Conservation (phyloP, 164 flowering plant species). For the Magnolia kwangsiensis region DNA sequence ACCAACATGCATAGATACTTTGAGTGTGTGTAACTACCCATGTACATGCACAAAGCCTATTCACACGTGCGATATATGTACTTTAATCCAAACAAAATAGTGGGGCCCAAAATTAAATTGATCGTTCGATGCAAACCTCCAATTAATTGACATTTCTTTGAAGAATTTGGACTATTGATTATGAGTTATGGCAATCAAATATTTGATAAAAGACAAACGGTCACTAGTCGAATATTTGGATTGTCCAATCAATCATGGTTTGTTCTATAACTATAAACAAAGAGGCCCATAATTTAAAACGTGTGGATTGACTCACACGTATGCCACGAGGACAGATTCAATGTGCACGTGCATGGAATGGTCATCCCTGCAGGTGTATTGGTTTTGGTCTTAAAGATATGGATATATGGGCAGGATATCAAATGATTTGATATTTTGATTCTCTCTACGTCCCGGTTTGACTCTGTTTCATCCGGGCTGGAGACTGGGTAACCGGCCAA, state of each 20-base stretch:
- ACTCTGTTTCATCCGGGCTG: conserved; percentile 4
- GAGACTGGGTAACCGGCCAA: background rate
- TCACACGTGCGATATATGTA: too few species aligned
- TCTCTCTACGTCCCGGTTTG: conserved; percentile 18
- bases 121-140: too few species aligned
- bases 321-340: background rate
- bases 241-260: background rate
- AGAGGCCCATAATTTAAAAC: background rate
- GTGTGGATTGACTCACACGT: too few species aligned
- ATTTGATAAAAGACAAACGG: background rate
- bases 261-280: background rate
- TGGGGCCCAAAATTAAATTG: too few species aligned
- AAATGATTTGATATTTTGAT: conserved; percentile 10
- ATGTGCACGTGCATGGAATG: background rate
- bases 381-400: background rate
- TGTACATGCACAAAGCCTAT: too few species aligned
- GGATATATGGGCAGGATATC: background rate
- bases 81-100: too few species aligned
- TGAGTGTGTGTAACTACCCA: too few species aligned
- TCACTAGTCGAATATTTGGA: background rate
- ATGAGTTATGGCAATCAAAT: background rate
- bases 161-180: background rate
- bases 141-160: too few species aligned
- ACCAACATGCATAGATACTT: too few species aligned
- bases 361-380: background rate